Evolutionary conservation across 768 basidiomycete species (phyloP).

Genomic region (Clathrus columnatus): DNA sequence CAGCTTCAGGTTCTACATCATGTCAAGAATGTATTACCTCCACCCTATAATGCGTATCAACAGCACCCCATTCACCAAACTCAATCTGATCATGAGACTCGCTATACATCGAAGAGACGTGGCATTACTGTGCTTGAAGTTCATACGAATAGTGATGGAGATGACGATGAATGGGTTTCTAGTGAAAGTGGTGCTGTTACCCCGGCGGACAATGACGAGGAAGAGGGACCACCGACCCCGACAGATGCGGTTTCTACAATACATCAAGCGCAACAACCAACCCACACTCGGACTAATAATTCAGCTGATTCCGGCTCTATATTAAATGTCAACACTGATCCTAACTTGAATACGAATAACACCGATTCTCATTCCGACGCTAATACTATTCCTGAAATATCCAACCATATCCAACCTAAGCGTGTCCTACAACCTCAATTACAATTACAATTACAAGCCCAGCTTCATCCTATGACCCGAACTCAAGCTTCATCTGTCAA

Average conservation of each 20-base stretch:
- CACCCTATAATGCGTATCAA: conserved; percentile 1
- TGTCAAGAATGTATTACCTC: background rate
- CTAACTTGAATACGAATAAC: background rate
- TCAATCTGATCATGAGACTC: background rate
- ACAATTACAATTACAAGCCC: background rate
- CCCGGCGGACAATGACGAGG: conserved; percentile 45
- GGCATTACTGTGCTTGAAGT: background rate
- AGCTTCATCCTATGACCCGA: background rate
- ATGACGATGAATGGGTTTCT: conserved; percentile 69
- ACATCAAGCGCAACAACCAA: background rate
- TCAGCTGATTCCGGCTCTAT: background rate
- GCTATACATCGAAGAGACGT: conserved; percentile 5
- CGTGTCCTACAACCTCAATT: background rate
- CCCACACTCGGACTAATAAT: background rate
- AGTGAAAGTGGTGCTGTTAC: conserved; percentile 71
- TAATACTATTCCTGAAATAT: background rate
- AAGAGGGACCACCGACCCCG: conserved; percentile 8
- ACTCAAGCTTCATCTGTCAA: background rate
- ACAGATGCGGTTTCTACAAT: background rate
- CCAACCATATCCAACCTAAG: background rate
- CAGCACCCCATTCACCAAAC: background rate
- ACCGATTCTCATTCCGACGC: background rate
- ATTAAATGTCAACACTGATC: background rate
- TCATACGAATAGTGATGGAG: conserved; percentile 22
- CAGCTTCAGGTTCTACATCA: background rate